phyloP scores from a whole-genome alignment of 305 asterid genomes.

The Coffea humblotiana region DNA sequence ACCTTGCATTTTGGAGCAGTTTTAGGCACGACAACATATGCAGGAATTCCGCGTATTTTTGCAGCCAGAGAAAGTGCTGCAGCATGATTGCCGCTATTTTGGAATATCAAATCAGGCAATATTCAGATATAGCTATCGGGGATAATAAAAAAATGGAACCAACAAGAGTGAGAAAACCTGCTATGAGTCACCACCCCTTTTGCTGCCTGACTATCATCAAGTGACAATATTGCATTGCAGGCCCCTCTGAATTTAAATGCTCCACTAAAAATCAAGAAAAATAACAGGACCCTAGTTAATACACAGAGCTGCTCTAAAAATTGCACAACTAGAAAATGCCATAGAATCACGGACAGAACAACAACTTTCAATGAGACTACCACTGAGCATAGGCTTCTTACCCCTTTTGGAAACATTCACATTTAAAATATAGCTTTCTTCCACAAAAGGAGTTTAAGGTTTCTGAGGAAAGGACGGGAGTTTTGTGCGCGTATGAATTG shows the following conservation, averaged over 20 bases:
- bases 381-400: conserved; percentile 32
- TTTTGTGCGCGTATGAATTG: conserved; percentile 47
- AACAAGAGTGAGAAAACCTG: conserved; percentile 48
- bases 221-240: conserved; percentile 90
- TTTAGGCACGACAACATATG: conserved; percentile 76
- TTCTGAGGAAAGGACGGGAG: conserved; percentile 67
- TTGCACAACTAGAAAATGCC: neutral
- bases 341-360: neutral
- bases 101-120: conserved; percentile 24
- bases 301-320: conserved; percentile 2
- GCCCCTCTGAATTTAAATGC: conserved; percentile 96
- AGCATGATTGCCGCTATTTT: conserved; percentile 89
- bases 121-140: conserved; percentile 12
- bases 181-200: conserved; percentile 91
- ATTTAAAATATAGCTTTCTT: conserved; percentile 68
- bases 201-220: conserved; percentile 69
- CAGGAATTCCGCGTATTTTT: conserved; percentile 78
- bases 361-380: neutral
- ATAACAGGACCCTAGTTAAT: conserved; percentile 12
- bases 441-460: conserved; percentile 70
- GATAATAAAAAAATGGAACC: conserved; percentile 13
- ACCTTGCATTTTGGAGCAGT: conserved; percentile 93
- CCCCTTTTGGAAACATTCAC: conserved; percentile 98
- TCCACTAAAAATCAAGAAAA: conserved; percentile 49
- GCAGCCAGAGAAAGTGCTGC: conserved; percentile 98